These are phyloP conservation scores for Curvularia lunata DNA, from an alignment of 2,329 filamentous ascomycete species.

Conservation along the genomic window DNA sequence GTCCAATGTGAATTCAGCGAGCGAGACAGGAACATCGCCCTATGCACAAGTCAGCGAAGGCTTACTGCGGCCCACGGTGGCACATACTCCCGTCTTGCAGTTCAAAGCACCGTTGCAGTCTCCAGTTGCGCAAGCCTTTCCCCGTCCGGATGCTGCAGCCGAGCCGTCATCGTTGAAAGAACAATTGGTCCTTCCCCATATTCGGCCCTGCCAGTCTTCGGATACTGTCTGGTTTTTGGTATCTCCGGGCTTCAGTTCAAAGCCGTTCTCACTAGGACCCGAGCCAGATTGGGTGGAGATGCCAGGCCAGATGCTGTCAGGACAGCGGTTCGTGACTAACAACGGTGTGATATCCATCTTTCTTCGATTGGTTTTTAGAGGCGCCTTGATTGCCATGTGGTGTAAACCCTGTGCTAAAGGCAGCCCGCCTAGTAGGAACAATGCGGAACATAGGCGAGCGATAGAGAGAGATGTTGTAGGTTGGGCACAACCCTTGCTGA, in stretches of 20 bases:
- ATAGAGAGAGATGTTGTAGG: constrained; percentile 19
- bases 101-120: constrained; percentile 75
- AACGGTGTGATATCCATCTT: constrained; percentile 59
- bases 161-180: constrained; percentile 71
- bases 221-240: constrained; percentile 69
- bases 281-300: constrained; percentile 75
- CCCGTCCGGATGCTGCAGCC: constrained; percentile 55
- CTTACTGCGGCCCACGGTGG: not conserved
- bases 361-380: constrained; percentile 36
- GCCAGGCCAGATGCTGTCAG: constrained; percentile 75
- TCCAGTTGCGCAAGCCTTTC: constrained; percentile 71
- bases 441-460: constrained; percentile 28
- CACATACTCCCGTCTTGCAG: constrained; percentile 71
- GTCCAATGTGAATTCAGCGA: constrained; percentile 80
- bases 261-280: constrained; percentile 71
- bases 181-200: constrained; percentile 87
- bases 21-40: constrained; percentile 75
- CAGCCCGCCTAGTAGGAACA: constrained; percentile 31
- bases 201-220: constrained; percentile 77
- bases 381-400: constrained; percentile 43
- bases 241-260: constrained; percentile 66
- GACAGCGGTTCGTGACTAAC: constrained; percentile 73
- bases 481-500: constrained; percentile 12
- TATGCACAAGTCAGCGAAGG: constrained; percentile 43
- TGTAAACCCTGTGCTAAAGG: constrained; percentile 38